Evolutionary conservation across 2,329 filamentous ascomycete species (phyloP), one percentile per base, ranked within the genome.

Genomic region (Zasmidium cellare): DNA sequence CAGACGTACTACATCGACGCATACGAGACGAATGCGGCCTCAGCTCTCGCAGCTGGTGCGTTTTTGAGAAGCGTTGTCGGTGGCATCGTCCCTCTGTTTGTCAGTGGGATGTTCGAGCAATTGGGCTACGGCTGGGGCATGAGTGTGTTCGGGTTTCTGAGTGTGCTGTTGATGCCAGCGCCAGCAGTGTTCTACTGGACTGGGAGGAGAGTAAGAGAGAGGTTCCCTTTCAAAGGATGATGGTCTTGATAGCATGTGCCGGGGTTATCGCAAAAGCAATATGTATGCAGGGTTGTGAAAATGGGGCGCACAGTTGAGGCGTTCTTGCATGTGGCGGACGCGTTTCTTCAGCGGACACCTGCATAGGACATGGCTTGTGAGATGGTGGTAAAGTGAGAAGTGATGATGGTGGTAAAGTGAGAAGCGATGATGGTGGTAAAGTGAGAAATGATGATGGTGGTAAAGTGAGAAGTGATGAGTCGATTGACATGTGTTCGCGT

Each of bases 1-100:
- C 80, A 83, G 57, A 83, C 82, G 46, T 82, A 82, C 66, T 81
- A 80, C 65, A 81, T 82, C 44, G 79, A 82, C 63, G 73, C 75
- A 14, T 81, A 79, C 53, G 77, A 79, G 53, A 75, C 74, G 65
- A 79, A 79, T 58, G 79, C 79, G 5, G 79, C 79, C 7, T 76
- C 73, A 44, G 79, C 78, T 0, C 77, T 81, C 49, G 79, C 79
- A 9, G 79, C 79, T 12, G 78, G 77, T 0, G 74, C 78, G 0
- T 74, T 80, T 0, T 78, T 80, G 47, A 66, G 79, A 20, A 75
- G 71, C 35, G 49, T 81, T 2, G 67, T 80, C 19, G 78, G 79
- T 9, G 79, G 77, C 3, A 61, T 80, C 0, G 71, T 80, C 24
- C 79, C 79, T 1, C 61, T 80, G 3, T 69, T 79, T 44, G 77